Percentiles rank a stretch among this genome's conserved stretches.
Evolutionary conservation across 2,329 filamentous ascomycete species (phyloP).

Genomic region (Monilinia fructigena): DNA sequence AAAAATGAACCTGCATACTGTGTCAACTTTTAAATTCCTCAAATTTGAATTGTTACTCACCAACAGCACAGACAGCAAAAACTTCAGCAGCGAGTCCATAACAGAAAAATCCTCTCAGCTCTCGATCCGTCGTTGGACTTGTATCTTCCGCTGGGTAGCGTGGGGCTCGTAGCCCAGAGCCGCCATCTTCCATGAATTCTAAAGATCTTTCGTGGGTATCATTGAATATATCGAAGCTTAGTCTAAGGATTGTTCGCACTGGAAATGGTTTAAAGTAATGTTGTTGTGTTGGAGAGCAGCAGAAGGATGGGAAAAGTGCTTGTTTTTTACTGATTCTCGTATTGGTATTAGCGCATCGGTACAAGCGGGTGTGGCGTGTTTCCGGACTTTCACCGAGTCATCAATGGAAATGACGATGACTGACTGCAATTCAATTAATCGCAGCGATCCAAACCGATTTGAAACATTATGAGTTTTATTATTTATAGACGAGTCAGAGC

Average conservation of each 20-base stretch:
- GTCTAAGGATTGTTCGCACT: neutral
- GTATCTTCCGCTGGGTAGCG: constrained; percentile 80
- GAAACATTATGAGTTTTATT: constrained; percentile 6
- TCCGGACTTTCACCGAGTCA: constrained; percentile 13
- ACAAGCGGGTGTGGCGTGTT: constrained; percentile 7
- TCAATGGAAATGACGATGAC: neutral
- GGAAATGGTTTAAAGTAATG: neutral
- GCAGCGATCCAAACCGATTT: neutral
- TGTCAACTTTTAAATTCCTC: constrained; percentile 40
- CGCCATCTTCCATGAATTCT: constrained; percentile 31
- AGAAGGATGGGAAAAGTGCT: neutral
- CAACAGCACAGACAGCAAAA: constrained; percentile 85
- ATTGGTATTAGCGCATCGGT: constrained; percentile 7
- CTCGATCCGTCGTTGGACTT: constrained; percentile 76
- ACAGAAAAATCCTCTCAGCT: constrained; percentile 89
- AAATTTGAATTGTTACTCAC: constrained; percentile 47
- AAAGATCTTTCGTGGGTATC: neutral
- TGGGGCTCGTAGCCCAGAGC: constrained; percentile 37
- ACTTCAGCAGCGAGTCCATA: constrained; percentile 96
- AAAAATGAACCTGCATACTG: constrained; percentile 72
- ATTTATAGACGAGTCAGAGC: neutral
- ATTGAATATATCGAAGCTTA: neutral
- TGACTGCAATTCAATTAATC: neutral
- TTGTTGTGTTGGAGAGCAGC: neutral
- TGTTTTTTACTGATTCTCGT: constrained; percentile 2